These are phyloP conservation scores for Eimeria zaria DNA, from an alignment of 169 alveolate genomes.

Conservation along the genomic window DNA sequence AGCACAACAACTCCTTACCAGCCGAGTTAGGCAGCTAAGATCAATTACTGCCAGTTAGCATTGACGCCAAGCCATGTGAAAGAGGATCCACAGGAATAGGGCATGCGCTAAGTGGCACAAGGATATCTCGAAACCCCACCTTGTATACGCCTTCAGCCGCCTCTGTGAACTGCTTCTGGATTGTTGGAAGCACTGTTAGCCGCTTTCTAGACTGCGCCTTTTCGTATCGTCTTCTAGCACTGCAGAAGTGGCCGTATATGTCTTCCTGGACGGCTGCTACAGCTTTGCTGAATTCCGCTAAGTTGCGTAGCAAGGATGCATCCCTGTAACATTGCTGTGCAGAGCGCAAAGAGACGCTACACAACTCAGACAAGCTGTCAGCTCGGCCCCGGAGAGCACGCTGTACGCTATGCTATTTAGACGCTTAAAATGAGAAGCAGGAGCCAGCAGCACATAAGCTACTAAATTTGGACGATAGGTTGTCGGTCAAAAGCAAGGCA, in stretches of 20 bases:
- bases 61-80: neutral
- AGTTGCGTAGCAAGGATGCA: slow-evolving; percentile 1
- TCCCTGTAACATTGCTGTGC: slow-evolving; percentile 18
- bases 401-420: neutral
- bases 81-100: neutral
- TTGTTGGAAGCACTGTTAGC: neutral
- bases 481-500: neutral
- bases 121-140: neutral
- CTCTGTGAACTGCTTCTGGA: slow-evolving; percentile 44
- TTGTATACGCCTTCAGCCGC: slow-evolving; percentile 4
- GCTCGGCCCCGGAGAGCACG: neutral
- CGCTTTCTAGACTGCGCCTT: slow-evolving; percentile 6
- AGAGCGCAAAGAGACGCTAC: neutral
- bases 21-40: neutral
- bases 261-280: slow-evolving; percentile 45
- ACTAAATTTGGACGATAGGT: neutral
- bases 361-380: neutral
- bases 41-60: neutral
- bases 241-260: slow-evolving; percentile 20
- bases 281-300: slow-evolving; percentile 8
- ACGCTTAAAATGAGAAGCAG: neutral
- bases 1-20: neutral
- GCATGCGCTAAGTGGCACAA: neutral
- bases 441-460: neutral
- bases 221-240: slow-evolving; percentile 13